Percentiles rank a stretch among this genome's conserved stretches.
Conservation (phyloP, 768 basidiomycete genomes). For the Leccinum longicurvipes region DNA sequence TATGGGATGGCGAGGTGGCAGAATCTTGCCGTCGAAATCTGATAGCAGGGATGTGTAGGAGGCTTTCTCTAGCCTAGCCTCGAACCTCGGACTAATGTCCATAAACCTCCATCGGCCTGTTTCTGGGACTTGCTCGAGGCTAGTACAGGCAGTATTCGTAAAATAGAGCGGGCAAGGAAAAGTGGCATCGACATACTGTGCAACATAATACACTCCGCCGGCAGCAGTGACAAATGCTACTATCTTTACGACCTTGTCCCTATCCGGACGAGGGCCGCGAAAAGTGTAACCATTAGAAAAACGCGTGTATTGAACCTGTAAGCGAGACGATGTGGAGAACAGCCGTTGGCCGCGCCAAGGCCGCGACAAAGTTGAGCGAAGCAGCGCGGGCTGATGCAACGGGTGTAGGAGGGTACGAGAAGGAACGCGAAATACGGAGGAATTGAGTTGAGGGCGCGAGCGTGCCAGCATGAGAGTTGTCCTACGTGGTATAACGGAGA, state of each 20-base stretch:
- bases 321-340: slow-evolving; percentile 21
- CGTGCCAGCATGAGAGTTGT: slow-evolving; percentile 1
- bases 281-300: slow-evolving; percentile 19
- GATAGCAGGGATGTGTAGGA: slow-evolving; percentile 42
- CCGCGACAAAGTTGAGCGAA: not conserved
- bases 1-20: slow-evolving; percentile 65
- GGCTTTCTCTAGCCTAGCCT: slow-evolving; percentile 50
- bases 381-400: not conserved
- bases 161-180: not conserved
- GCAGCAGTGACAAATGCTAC: slow-evolving; percentile 15
- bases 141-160: slow-evolving; percentile 27
- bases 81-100: slow-evolving; percentile 58
- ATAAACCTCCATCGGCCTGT: slow-evolving; percentile 91
- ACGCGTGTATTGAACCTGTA: slow-evolving; percentile 25
- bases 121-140: slow-evolving; percentile 81
- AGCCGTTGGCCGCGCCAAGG: slow-evolving; percentile 7
- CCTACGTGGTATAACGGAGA: not conserved
- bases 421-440: not conserved
- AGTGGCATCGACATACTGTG: slow-evolving; percentile 23
- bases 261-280: slow-evolving; percentile 4
- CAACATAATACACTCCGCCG: slow-evolving; percentile 27
- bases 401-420: not conserved
- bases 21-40: slow-evolving; percentile 50
- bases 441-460: not conserved
- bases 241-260: slow-evolving; percentile 11